These are phyloP conservation scores for Berberis thunbergii DNA, from an alignment of 164 flowering plant species.

Conservation along the genomic window DNA sequence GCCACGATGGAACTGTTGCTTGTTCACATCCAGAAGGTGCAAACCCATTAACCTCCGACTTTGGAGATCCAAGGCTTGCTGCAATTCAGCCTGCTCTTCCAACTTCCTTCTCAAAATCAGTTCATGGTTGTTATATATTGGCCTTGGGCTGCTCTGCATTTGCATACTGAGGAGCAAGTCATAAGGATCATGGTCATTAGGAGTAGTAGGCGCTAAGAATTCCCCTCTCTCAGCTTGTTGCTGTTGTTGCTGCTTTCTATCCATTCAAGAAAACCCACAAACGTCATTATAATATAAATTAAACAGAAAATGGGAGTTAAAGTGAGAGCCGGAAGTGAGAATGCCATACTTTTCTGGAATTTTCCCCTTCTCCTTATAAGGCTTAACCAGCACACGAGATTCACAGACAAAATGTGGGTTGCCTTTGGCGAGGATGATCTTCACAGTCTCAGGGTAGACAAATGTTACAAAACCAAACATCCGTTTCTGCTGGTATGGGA, in stretches of 20 bases:
- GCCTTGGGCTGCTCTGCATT: conserved; percentile 27
- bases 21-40: conserved; percentile 61
- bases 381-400: conserved; percentile 95
- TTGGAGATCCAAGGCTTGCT: conserved; percentile 78
- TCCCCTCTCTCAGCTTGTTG: conserved; percentile 61
- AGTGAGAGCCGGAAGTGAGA: not conserved
- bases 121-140: conserved; percentile 60
- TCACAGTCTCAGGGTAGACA: conserved; percentile 83
- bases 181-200: conserved; percentile 53
- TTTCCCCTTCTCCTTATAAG: conserved; percentile 98
- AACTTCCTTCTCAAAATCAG: conserved; percentile 53
- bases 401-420: conserved; percentile 98
- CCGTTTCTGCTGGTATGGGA: conserved; percentile 95
- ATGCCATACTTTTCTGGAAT: conserved; percentile 64
- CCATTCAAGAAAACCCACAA: not conserved
- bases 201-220: conserved; percentile 42
- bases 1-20: conserved; percentile 28
- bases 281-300: not conserved
- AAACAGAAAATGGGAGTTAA: not conserved
- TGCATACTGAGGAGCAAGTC: conserved; percentile 62
- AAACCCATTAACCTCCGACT: conserved; percentile 65
- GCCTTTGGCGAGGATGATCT: conserved; percentile 80
- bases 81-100: conserved; percentile 75
- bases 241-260: conserved; percentile 46
- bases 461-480: conserved; percentile 98